Evolutionary conservation across 116 monocot species (phyloP), one percentile per base, ranked within the genome.

Genomic region (Dioscorea cayenensis): DNA sequence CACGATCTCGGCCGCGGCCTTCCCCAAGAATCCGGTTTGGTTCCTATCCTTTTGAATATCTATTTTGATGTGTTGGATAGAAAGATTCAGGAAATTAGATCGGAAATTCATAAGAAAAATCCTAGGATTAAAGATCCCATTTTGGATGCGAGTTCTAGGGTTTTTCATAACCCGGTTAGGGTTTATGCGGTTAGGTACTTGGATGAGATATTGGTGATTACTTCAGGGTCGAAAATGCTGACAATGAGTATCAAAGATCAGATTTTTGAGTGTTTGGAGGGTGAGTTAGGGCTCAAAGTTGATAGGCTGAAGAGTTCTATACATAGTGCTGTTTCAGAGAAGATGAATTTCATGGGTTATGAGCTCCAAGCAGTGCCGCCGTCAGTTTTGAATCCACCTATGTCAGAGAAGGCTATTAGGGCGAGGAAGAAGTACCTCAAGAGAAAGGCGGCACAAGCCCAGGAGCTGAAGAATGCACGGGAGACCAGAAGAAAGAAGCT

Each of bases 401-500:
- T 92, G 83, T 86, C 92, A 5, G 93, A 97, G 74, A 97, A 97
- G 71, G 97, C 97, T 28, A 86, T 84, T 9, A 82, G 97, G 71
- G 97, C 97, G 28, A 81, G 72, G 73, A 97, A 97, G 79, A 97
- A 84, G 78, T 84, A 92, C 38, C 75, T 97, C 36, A 97, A 92
- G 66, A 86, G 78, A 72, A 90, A 88, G 76, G 85, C 79, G 3
- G 93, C 81, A 2, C 82, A 80, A 73, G 80, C 79, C 25, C 49
- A 75, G 74, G 92, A 97, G 80, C 63, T 92, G 84, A 92, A 90
- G 72, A 97, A 97, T 82, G 97, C 97, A 5, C 81, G 97, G 14
- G 93, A 97, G 78, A 97, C 97, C 6, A 78, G 75, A 28, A 72
- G 97, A 79, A 97, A 90, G 84, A 92, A 90, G 70, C 73, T 90